Evolutionary conservation across 805 yeast species (phyloP), one percentile per base, ranked within the genome.

Genomic region (Starmera quercuum): DNA sequence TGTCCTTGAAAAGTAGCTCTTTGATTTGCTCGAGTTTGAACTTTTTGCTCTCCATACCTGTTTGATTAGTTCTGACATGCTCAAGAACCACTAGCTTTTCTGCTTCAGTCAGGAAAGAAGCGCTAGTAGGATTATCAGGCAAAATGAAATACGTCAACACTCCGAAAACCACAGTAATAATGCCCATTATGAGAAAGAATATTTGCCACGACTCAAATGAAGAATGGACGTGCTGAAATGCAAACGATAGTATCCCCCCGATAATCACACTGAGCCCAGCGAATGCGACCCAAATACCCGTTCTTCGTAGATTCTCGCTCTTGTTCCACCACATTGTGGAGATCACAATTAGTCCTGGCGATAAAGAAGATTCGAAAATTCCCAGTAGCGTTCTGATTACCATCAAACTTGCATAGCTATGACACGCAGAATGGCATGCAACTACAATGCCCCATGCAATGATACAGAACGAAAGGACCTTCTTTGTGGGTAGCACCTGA

Each of bases 321-420:
- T 67, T 68, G 25, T 69, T 68, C 56, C 75, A 78, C 57, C 75
- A 78, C 80, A 75, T 75, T 19, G 80, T 71, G 25, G 78, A 71
- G 28, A 78, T 64, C 19, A 75, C 58, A 35, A 75, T 64, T 31
- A 74, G 64, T 0, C 78, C 76, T 1, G 78, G 77, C 1, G 78
- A 71, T 29, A 75, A 61, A 3, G 74, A 66, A 1, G 74, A 54
- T 47, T 75, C 82, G 41, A 73, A 71, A 16, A 68, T 46, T 7
- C 82, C 82, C 17, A 75, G 47, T 18, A 75, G 51, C 5, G 71
- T 60, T 36, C 82, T 56, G 1, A 70, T 68, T n/a, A 73, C 56
- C 77, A 75, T 71, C 29, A 75, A 54, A 12, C 73, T 60, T 1
- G 77, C 73, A 45, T 71, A 72, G 3, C 65, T 60, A 20, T 64